Evolutionary conservation across 345 rosid genomes (phyloP), one percentile per base, ranked within the genome.

Genomic region (Hibiscus trionum): DNA sequence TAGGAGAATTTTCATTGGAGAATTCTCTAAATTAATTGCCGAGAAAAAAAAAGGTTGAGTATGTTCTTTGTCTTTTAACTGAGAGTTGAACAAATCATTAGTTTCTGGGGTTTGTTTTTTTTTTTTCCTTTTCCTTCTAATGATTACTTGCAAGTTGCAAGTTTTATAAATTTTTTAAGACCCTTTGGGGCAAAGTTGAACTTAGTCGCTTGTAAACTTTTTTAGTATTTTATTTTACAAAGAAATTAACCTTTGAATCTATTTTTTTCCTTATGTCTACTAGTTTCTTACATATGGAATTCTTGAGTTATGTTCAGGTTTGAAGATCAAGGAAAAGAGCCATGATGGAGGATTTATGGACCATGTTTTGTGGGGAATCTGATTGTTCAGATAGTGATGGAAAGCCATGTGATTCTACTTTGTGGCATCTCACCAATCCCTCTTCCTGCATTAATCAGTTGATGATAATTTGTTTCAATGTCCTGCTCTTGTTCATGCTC

Each of bases 331-430:
- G 39, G 17, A 37, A 21, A 42, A 50, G 12, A 52, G 75, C 58
- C 61, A 80, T 75, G 77, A 83, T 71, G 84, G 95, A 55, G 69
- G 70, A 70, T 29, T 71, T 86, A 11, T 87, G 93, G 97, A 69
- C 35, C 56, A 56, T 64, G 70, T 86, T 91, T 60, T 88, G 97
- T 55, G 93, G 84, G 73, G 76, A 85, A 46, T 77, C 86, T 66
- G 82, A 56, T 64, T 80, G 72, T 72, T 73, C 77, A 44, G 73
- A 72, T 7, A 19, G n/a, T 12, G 61, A 19, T 66, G 76, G 67
- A 53, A 49, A 57, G 76, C 77, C 71, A 6, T 74, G 79, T 58
- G 11, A 16, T 67, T 77, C 79, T n/a, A 50, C 11, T 35, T 64
- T 76, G 56, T 5, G 61, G 78, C 73, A 73, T 24, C 46, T 76